Evolutionary conservation across 2,329 filamentous ascomycete genomes (phyloP), one percentile per base, ranked within the genome.

Genomic region (Pyricularia sp.): DNA sequence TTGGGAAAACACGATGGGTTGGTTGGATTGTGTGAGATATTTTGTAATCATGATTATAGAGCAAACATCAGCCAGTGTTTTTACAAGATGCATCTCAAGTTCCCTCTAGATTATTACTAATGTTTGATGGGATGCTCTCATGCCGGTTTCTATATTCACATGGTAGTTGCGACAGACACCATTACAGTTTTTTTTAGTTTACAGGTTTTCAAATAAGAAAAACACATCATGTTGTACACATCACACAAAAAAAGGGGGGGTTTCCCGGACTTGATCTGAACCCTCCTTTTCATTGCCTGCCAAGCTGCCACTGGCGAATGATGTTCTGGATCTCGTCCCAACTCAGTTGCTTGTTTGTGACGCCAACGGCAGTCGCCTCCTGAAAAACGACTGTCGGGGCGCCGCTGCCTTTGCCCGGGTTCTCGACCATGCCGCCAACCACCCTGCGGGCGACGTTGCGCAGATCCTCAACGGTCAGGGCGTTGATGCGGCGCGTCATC

Each of bases 321-420:
- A 88, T 82, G 66, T 92, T 87, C 78, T 97, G 92, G 59, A 97
- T 93, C 75, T 96, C 89, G 64, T 89, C 88, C 93, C 94, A 97
- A 30, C 82, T 81, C 74, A 96, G 84, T 35, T 86, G 79, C 70
- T 84, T 88, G 68, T 85, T 81, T 71, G 81, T 86, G 31, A 88
- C 81, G 0, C 88, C 88, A 65, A 88, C 84, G 69, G 89, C 82
- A 73, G 93, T 86, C 28, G 91, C 91, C 78, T 97, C 93, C 79
- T 97, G 93, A 71, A 99, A 73, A 60, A 99, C 93, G 28, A 99
- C 92, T 0, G 94, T 99, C 4, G 94, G 94, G 24, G 91, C 88
- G 16, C 94, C 94, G 68, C 87, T 94, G 3, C 94, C 93, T 0
- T 79, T 73, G 0, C 93, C 93, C 0, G 78, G 73, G 74, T 97